Evolutionary conservation across 805 yeast species (phyloP), one percentile per base, ranked within the genome.

Genomic region (Pichia kluyveri): DNA sequence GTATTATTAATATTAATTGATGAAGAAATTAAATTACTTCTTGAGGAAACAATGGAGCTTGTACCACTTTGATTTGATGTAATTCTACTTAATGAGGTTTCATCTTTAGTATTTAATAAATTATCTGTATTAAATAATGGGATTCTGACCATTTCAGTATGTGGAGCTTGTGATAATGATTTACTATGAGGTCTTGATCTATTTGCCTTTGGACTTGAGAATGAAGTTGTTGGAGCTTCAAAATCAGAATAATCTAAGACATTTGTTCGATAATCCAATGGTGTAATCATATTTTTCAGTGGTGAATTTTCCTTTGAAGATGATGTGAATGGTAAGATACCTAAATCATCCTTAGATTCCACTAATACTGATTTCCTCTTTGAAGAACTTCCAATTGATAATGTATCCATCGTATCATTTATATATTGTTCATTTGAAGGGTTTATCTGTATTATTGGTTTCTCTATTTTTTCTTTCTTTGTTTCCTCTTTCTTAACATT

Each of bases 131-230:
- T 37, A 17, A n/a, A 34, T 50, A 50, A 34, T 51, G 23, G 9
- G 45, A 66, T 69, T 43, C 69, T 60, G 36, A 69, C 60, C 40
- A 65, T 60, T 54, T 69, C 72, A 7, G 69, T 71, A 32, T 69
- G 66, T 47, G 69, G 73, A n/a, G 71, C 69, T 30, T 73, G 74
- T 8, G 78, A 70, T 40, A 73, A 54, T 0, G 78, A 71, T 45
- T 70, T 63, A 42, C 68, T 66, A 61, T 65, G 74, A 51, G 63
- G 60, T 50, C 64, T 58, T 8, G 63, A 37, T 15, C 23, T 39
- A 14, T 3, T 39, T 14, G 45, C 27, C 8, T 32, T 41, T 37
- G 47, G 38, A 19, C 48, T 41, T 18, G 52, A 43, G 30, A 43
- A 42, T 41, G 42, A 4, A 6, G 40, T 42, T 14, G 48, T 27